Evolutionary conservation across 148 eudicot species (phyloP), one percentile per base, ranked within the genome.

Genomic region (Rhododendron kiyosumense): DNA sequence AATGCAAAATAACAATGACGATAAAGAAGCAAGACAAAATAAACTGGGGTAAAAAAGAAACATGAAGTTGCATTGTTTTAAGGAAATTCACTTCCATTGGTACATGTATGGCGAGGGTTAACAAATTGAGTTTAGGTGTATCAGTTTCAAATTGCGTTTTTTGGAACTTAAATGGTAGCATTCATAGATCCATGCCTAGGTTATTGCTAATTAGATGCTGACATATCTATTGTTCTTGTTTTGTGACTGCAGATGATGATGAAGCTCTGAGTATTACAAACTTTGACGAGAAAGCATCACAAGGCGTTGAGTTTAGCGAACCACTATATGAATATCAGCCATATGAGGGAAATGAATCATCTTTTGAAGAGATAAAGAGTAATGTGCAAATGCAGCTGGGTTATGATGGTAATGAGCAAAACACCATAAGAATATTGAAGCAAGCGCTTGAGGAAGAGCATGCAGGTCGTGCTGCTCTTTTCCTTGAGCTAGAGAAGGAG

Each of bases 401-500:
- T 82, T 32, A 79, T 73, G 92, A 85, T 32, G 84, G 82, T 51
- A 90, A 91, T 73, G 90, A 91, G 84, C 87, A 88, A 85, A 88
- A 89, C 69, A 74, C 81, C 48, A 80, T 93, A 48, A 93, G 86
- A 87, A 79, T 92, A 57, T 85, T 95, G 89, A 93, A 93, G 87
- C 91, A 89, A 84, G 94, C 92, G 78, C 92, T 95, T 45, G 93
- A 91, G 84, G 92, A 93, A 85, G 98, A 93, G 81, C 98, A 87
- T 41, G 90, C 88, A 79, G 95, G 95, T 79, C 92, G 94, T 81
- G 84, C 89, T 79, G 92, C 96, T 20, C 94, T 97, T 75, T 92
- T 87, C 86, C 85, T 91, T 76, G 99, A 97, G 85, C 93, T 97
- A 76, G 99, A 95, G 88, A 92, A 97, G 90, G 99, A 97, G 89